Evolutionary conservation across 2,329 filamentous ascomycete genomes (phyloP).

Genomic region (Penicillium rolfsii): DNA sequence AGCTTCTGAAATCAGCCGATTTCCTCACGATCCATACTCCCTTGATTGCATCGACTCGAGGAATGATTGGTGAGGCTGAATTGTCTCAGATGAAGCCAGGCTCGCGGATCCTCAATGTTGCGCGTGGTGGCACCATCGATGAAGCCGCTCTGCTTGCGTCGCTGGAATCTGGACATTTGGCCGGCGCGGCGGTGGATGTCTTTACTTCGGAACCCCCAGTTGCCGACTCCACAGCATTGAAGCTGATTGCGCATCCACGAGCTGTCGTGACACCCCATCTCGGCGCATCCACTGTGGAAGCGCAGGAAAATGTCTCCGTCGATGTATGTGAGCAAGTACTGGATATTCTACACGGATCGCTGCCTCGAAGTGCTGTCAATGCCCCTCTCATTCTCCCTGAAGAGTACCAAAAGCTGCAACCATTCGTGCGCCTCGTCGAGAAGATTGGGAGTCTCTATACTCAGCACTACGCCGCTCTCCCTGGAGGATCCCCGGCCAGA

Average conservation of each 20-base stretch:
- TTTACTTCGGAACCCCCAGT: conserved; percentile 74
- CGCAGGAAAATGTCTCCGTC: conserved; percentile 80
- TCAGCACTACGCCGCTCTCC: conserved; percentile 64
- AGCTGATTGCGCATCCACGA: conserved; percentile 68
- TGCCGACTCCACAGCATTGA: conserved; percentile 63
- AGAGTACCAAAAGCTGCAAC: conserved; percentile 76
- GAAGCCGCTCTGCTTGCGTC: conserved; percentile 72
- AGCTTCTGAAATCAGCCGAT: conserved; percentile 68
- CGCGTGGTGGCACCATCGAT: conserved; percentile 78
- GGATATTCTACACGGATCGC: conserved; percentile 70
- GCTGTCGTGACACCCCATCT: conserved; percentile 80
- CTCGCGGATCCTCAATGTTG: conserved; percentile 76
- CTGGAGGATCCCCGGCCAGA: conserved; percentile 54
- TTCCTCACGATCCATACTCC: conserved; percentile 83
- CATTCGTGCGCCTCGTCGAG: conserved; percentile 75
- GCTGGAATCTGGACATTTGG: conserved; percentile 70
- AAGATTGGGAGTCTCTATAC: conserved; percentile 80
- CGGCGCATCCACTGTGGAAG: conserved; percentile 78
- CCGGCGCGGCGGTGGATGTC: conserved; percentile 78
- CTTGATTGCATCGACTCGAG: conserved; percentile 73
- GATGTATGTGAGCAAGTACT: conserved; percentile 82
- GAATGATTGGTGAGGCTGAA: conserved; percentile 70
- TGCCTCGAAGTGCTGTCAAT: conserved; percentile 78
- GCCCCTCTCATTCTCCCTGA: conserved; percentile 79
- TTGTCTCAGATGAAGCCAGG: conserved; percentile 72